Conservation (phyloP, 352 stramenopile genomes). For the Phytophthora brassicae region DNA sequence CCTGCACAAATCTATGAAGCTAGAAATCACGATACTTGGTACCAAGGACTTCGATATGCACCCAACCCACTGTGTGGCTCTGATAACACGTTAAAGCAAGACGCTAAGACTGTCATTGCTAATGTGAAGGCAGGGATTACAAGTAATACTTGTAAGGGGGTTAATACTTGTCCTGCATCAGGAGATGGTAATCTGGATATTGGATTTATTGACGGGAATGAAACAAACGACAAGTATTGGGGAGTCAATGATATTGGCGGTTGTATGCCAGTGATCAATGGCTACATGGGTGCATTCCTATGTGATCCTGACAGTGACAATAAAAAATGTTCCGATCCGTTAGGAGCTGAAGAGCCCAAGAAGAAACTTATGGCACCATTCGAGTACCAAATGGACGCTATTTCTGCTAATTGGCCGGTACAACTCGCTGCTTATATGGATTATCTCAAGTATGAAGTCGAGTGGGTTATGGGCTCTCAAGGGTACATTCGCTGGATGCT, state of each 20-base stretch:
- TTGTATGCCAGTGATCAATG: slow-evolving; percentile 58
- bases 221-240: slow-evolving; percentile 45
- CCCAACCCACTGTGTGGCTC: slow-evolving; percentile 43
- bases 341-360: slow-evolving; percentile 25
- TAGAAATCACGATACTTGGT: slow-evolving; percentile 45
- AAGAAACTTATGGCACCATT: slow-evolving; percentile 46
- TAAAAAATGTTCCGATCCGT: slow-evolving; percentile 33
- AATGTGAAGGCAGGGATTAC: slow-evolving; percentile 40
- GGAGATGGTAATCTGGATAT: slow-evolving; percentile 44
- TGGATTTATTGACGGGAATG: slow-evolving; percentile 42
- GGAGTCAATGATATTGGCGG: slow-evolving; percentile 51
- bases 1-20: slow-evolving; percentile 41
- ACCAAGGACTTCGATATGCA: slow-evolving; percentile 60
- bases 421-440: slow-evolving; percentile 43
- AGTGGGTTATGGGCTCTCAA: slow-evolving; percentile 55
- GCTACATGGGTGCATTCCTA: slow-evolving; percentile 46
- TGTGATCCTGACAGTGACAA: slow-evolving; percentile 51
- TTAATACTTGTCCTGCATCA: slow-evolving; percentile 54
- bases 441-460: slow-evolving; percentile 56
- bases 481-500: slow-evolving; percentile 62
- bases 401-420: slow-evolving; percentile 51
- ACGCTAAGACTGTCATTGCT: slow-evolving; percentile 33
- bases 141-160: slow-evolving; percentile 43
- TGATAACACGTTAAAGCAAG: slow-evolving; percentile 28
- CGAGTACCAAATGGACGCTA: slow-evolving; percentile 66